Percentiles rank a stretch among this genome's conserved stretches.
Conservation (phyloP, 176 grass and related monocot species). For the barley (Hordeum vulgare) region MorexV3_pseudomolecules_assembly NC_058524.1:627888444-627888943, state of each 20-base stretch:
- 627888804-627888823: not conserved
- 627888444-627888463: not conserved
- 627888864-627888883: not conserved
- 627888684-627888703: not conserved
- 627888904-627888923: not conserved
- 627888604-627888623: slow-evolving; percentile 38
- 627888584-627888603: slow-evolving; percentile 90
- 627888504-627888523: slow-evolving; percentile 63
- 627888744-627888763: not conserved
- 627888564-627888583: slow-evolving; percentile 83
- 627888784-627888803: not conserved
- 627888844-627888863: not conserved
- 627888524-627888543: slow-evolving; percentile 88
- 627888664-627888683: not conserved
- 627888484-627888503: not conserved
- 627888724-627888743: not conserved
- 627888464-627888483: not conserved
- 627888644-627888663: not conserved
- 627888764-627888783: not conserved
- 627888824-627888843: not conserved
- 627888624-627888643: not conserved
- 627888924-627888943: not conserved
- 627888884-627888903: not conserved
- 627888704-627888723: not conserved
- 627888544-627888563: slow-evolving; percentile 83